Evolutionary conservation across 768 basidiomycete species (phyloP), one percentile per base, ranked within the genome.

Genomic region (Mycena crocata): DNA sequence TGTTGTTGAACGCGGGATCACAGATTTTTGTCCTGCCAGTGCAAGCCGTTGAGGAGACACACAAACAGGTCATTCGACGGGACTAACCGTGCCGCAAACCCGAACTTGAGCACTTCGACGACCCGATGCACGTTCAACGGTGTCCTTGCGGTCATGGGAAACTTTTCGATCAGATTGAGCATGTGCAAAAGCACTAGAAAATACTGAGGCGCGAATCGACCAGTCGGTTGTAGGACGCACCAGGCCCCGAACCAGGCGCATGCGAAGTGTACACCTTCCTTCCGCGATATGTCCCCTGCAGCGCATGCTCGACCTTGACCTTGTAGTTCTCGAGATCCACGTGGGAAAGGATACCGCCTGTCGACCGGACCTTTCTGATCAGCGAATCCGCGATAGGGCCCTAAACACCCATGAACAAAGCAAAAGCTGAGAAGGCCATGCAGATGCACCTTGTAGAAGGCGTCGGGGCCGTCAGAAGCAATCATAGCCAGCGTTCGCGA

Each of bases 161-260:
- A 98, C n/a, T 85, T 83, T 74, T 98, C 96, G 49, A 97, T 80
- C 23, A 96, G 76, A 74, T 98, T 98, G n/a, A 99, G 81, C 85
- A 98, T 92, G 74, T 95, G 92, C 42, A 98, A 80, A 44, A 99
- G 80, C n/a, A 93, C 93, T 84, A 31, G 17, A 49, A 24, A 50
- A 35, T 48, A 44, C 26, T 39, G 58, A 46, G 57, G 46, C 64
- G 39, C 17, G 26, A 60, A 46, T 32, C 34, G 51, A 48, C 19
- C 31, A 6, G 30, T 28, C 24, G 30, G 51, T 26, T 28, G n/a
- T 40, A 59, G 32, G 26, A 75, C 80, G 61, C 69, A 86, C 85
- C 84, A 52, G 93, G 91, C 7, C 97, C 96, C 14, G 92, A 92
- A 12, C 92, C 90, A 7, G 98, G 98, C 15, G 94, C 91, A 72